Conservation (phyloP, 2,329 filamentous ascomycete species). For the Botrytis paeoniae region DNA sequence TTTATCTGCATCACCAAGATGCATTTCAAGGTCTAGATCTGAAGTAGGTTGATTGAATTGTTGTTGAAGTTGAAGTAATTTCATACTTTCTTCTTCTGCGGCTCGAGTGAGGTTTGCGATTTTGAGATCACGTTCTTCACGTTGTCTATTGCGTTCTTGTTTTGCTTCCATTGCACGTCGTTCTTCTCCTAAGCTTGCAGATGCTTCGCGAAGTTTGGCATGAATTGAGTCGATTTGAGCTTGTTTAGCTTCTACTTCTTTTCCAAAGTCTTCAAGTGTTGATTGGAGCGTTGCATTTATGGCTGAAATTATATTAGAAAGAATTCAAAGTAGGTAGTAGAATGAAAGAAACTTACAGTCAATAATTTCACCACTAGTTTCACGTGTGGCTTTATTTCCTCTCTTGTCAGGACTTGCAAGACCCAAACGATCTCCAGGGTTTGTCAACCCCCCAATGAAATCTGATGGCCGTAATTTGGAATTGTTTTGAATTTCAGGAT, state of each 20-base stretch:
- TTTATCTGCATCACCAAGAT: slow-evolving; percentile 39
- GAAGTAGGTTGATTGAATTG: slow-evolving; percentile 47
- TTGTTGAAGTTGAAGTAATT: slow-evolving; percentile 48
- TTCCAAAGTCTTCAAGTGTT: slow-evolving; percentile 74
- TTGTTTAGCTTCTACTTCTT: slow-evolving; percentile 81
- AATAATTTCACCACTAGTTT: slow-evolving; percentile 77
- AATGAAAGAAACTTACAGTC: slow-evolving; percentile 57
- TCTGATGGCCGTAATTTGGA: slow-evolving; percentile 87
- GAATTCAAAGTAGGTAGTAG: background rate
- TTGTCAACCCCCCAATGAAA: slow-evolving; percentile 73
- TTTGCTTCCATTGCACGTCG: slow-evolving; percentile 70
- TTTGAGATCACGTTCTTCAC: slow-evolving; percentile 64
- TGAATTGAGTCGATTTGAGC: slow-evolving; percentile 79
- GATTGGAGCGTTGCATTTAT: slow-evolving; percentile 80
- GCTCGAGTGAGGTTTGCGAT: slow-evolving; percentile 76
- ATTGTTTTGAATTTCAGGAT: slow-evolving; percentile 87
- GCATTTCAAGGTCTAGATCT: slow-evolving; percentile 55
- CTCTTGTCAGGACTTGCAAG: slow-evolving; percentile 47
- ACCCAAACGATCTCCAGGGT: slow-evolving; percentile 47
- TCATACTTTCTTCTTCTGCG: slow-evolving; percentile 64
- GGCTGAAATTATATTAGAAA: slow-evolving; percentile 46
- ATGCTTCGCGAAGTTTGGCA: slow-evolving; percentile 74
- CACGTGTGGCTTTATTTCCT: slow-evolving; percentile 55
- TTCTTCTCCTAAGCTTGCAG: slow-evolving; percentile 73
- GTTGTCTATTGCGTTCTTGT: slow-evolving; percentile 60